Conservation (phyloP, 2,329 filamentous ascomycete genomes). For the Trichoderma gracile region DNA sequence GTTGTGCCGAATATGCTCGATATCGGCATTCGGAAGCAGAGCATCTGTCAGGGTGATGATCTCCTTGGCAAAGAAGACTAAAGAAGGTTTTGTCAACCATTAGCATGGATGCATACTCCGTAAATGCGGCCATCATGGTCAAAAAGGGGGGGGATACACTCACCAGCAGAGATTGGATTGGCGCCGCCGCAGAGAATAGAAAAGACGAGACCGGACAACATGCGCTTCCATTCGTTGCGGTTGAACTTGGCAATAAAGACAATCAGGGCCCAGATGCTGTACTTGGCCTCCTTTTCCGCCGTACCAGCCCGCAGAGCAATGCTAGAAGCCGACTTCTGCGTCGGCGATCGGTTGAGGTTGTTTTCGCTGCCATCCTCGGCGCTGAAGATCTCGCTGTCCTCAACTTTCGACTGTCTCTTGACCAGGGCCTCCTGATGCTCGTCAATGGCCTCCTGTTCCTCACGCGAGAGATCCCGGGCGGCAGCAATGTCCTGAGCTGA, state of each 20-base stretch:
- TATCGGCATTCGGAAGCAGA: constrained; percentile 53
- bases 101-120: not conserved
- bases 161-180: constrained; percentile 59
- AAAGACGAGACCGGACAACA: constrained; percentile 72
- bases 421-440: constrained; percentile 53
- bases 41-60: constrained; percentile 67
- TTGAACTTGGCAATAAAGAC: constrained; percentile 83
- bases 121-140: not conserved
- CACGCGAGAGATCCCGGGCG: constrained; percentile 54
- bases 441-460: constrained; percentile 54
- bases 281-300: constrained; percentile 53
- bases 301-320: constrained; percentile 62
- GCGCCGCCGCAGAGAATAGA: constrained; percentile 77
- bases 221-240: constrained; percentile 65
- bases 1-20: constrained; percentile 61
- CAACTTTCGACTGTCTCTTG: constrained; percentile 47
- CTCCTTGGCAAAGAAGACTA: constrained; percentile 83
- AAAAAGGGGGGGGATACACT: not conserved
- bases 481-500: constrained; percentile 80
- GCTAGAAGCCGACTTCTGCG: constrained; percentile 67
- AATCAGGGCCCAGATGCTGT: constrained; percentile 73
- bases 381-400: constrained; percentile 47
- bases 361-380: constrained; percentile 62
- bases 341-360: constrained; percentile 57
- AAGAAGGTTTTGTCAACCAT: not conserved